Evolutionary conservation across 345 rosid species (phyloP).

Genomic region (Salix exigua): DNA sequence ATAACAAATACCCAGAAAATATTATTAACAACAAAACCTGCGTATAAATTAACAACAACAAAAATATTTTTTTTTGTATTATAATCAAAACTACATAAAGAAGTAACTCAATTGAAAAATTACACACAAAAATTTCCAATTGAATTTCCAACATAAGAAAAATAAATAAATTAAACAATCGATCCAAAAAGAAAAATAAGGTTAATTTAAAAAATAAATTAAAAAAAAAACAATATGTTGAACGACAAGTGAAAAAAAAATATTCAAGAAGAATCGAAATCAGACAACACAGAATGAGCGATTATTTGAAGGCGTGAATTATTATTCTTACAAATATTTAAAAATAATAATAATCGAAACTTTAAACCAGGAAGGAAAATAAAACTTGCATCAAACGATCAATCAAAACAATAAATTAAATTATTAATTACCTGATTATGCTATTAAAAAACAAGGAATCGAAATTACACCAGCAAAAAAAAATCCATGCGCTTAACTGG

Average conservation of each 20-base stretch:
- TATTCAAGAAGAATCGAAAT: not conserved
- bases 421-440: not conserved
- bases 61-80: not conserved
- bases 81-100: too few species aligned
- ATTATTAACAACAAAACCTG: not conserved
- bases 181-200: not conserved
- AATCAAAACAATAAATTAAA: not conserved
- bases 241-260: too few species aligned
- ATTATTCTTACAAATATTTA: not conserved
- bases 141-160: not conserved
- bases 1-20: not conserved
- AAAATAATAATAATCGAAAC: not conserved
- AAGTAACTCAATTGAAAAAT: not conserved
- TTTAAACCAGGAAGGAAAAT: not conserved
- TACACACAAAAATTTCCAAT: not conserved
- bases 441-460: not conserved
- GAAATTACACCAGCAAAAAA: not conserved
- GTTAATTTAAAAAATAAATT: too few species aligned
- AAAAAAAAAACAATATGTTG: too few species aligned
- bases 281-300: not conserved
- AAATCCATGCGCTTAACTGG: not conserved
- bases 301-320: not conserved
- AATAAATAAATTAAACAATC: not conserved
- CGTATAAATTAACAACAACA: not conserved
- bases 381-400: not conserved